These are phyloP conservation scores for Dimocarpus longan DNA, from an alignment of 345 rosid genomes.

Conservation along the genomic window DNA sequence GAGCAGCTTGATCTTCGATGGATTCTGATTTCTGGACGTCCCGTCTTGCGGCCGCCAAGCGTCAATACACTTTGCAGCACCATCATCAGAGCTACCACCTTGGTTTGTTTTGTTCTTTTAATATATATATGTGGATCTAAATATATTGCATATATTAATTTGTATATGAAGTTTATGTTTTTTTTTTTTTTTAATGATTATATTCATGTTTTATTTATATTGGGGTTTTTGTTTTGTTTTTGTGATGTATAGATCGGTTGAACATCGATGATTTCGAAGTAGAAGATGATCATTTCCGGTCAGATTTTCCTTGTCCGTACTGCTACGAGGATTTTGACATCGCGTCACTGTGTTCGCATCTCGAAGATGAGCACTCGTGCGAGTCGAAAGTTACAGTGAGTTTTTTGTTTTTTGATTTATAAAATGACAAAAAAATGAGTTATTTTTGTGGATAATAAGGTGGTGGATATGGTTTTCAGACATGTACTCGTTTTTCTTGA, in stretches of 20 bases:
- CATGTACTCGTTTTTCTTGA: conserved; percentile 9
- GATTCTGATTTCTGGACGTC: conserved; percentile 66
- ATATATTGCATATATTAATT: background rate
- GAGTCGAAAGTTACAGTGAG: conserved; percentile 55
- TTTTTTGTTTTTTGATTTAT: background rate
- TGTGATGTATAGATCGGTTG: conserved; percentile 43
- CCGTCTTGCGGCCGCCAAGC: conserved; percentile 61
- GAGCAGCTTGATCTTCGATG: conserved; percentile 34
- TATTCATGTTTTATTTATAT: background rate
- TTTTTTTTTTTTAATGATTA: background rate
- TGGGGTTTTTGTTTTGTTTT: background rate
- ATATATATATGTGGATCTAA: background rate
- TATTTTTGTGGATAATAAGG: background rate
- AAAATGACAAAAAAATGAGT: background rate
- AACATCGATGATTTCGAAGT: conserved; percentile 62
- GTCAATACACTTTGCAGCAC: conserved; percentile 51
- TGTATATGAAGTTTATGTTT: background rate
- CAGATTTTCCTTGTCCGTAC: conserved; percentile 60
- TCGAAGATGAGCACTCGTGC: conserved; percentile 64
- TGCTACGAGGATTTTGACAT: conserved; percentile 66
- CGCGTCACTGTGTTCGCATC: conserved; percentile 59
- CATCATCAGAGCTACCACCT: conserved; percentile 49
- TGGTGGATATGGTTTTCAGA: background rate
- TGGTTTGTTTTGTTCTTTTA: conserved; percentile 27
- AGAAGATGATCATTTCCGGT: conserved; percentile 49